These are phyloP conservation scores for Daldinia bambusicola DNA, from an alignment of 495 filamentous ascomycete genomes.

Conservation along the genomic window DNA sequence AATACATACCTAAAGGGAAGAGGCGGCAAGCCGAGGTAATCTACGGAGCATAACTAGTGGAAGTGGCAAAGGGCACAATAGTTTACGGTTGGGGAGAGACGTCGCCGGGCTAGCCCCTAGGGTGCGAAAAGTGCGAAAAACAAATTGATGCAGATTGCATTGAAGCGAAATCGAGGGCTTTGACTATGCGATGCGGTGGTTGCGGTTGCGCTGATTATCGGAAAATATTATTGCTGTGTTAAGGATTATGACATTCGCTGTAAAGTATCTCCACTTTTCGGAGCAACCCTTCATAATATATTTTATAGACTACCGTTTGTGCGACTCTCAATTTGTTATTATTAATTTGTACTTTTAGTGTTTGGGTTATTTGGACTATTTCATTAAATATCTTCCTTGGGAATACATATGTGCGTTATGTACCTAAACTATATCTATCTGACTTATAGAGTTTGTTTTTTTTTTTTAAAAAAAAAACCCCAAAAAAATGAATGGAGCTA, in stretches of 20 bases:
- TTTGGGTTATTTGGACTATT: too few species aligned
- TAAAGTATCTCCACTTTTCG: conserved; percentile 26
- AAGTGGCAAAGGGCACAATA: background rate
- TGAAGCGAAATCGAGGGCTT: conserved; percentile 26
- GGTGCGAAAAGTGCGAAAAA: too few species aligned
- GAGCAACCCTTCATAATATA: conserved; percentile 17
- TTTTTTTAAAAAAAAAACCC: too few species aligned
- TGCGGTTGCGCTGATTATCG: conserved; percentile 9
- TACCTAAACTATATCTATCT: too few species aligned
- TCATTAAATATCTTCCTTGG: too few species aligned
- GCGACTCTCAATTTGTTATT: background rate
- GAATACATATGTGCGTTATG: too few species aligned
- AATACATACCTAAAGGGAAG: conserved; percentile 9
- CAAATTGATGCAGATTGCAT: conserved; percentile 38
- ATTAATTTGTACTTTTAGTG: background rate
- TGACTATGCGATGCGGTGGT: background rate
- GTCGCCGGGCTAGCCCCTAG: conserved; percentile 8
- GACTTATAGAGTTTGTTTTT: too few species aligned
- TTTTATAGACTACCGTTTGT: conserved; percentile 1
- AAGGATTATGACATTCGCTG: background rate
- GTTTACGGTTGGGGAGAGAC: conserved; percentile 3
- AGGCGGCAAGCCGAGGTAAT: conserved; percentile 8
- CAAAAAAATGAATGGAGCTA: too few species aligned
- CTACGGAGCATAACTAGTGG: conserved; percentile 24
- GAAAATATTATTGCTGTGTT: conserved; percentile 12